Evolutionary conservation across 2,329 filamentous ascomycete genomes (phyloP), one percentile per base, ranked within the genome.

Genomic region (Stylonectria norvegica): DNA sequence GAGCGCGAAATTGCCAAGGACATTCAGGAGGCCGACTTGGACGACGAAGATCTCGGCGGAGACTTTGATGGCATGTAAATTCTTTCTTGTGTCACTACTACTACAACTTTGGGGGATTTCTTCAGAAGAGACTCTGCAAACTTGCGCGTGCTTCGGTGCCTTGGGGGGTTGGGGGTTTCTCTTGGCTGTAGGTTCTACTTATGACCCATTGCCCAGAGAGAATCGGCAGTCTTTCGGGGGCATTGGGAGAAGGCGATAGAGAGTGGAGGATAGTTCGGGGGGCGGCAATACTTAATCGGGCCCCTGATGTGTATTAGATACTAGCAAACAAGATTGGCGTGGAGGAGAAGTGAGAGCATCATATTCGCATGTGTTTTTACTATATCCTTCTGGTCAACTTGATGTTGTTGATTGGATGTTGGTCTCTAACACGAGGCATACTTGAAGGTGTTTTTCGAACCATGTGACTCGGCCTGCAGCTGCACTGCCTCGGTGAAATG

Each of bases 1-100:
- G 93, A 98, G 73, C 80, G 93, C 14, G 93, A 98, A 69, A 81
- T 98, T 75, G 93, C 90, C 49, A 97, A 97, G 76, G 93, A 98
- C 74, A 97, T 98, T 61, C 89, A 95, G 68, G 93, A 97, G 53
- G 93, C 91, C 15, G 93, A 98, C 61, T 78, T 95, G 66, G 93
- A 97, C 57, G 93, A 96, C 58, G 93, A 96, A 60, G 93, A 97
- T 70, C 84, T 94, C 34, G 89, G 88, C 38, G 91, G 89, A 42
- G 91, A 96, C 60, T 97, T 96, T 67, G 93, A 97, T 59, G 91
- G 89, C 57, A 89, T 97, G 76, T 97, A 85, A 79, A 46, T 27
- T 36, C 23, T 34, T 36, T 36, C 25, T 34, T 39, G 36, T 47
- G 43, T 47, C 38, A 53, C 36, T 47, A 43, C 37, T 46, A 45